Conservation (phyloP, 1,284 basidiomycete species). For the Melampsora americana region DNA sequence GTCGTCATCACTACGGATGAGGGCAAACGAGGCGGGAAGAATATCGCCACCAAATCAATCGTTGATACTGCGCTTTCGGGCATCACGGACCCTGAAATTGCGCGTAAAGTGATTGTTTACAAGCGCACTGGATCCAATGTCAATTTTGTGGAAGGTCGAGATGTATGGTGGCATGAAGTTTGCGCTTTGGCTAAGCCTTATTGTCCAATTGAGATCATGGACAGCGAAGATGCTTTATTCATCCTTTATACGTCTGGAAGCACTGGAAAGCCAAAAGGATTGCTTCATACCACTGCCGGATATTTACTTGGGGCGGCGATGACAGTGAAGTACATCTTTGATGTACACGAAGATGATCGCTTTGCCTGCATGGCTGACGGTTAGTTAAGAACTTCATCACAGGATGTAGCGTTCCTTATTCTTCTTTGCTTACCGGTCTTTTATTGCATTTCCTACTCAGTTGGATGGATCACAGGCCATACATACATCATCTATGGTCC, state of each 20-base stretch:
- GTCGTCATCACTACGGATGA: constrained; percentile 96
- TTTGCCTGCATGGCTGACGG: constrained; percentile 96
- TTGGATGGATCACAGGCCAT: constrained; percentile 99
- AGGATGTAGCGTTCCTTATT: constrained; percentile 49
- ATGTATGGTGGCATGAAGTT: constrained; percentile 97
- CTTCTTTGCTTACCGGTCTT: constrained; percentile 46
- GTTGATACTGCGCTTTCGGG: constrained; percentile 87
- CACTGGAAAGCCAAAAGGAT: constrained; percentile 94
- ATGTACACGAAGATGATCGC: constrained; percentile 67
- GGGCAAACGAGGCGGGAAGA: constrained; percentile 86
- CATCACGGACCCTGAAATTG: constrained; percentile 67
- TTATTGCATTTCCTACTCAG: constrained; percentile 53
- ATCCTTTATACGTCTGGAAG: constrained; percentile 83
- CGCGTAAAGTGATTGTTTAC: constrained; percentile 80
- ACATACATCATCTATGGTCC: constrained; percentile 98
- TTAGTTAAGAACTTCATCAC: not conserved
- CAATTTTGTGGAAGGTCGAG: constrained; percentile 77
- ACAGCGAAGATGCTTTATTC: constrained; percentile 89
- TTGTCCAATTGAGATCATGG: constrained; percentile 82
- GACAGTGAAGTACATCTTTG: constrained; percentile 81
- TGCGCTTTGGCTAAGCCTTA: constrained; percentile 77
- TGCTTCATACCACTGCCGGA: constrained; percentile 88
- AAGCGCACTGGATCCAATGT: constrained; percentile 81
- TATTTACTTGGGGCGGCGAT: constrained; percentile 57
- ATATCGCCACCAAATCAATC: constrained; percentile 88